A percentile compares a stretch with the other conserved stretches of the same genome.
Conservation (phyloP, 140 eudicot species). For the Cichorium intybus region DNA sequence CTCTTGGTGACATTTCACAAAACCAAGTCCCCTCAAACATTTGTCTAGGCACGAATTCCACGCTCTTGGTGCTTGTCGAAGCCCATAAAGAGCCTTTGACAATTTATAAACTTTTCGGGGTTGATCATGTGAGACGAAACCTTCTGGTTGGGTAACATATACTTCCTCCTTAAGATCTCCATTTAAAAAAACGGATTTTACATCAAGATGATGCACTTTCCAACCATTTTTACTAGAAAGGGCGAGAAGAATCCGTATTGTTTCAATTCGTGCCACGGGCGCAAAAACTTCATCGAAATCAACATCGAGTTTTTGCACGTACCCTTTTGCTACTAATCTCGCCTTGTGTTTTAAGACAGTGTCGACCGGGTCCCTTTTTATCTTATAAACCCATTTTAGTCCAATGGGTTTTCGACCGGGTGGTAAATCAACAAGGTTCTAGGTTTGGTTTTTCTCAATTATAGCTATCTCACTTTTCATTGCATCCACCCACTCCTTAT, state of each 20-base stretch:
- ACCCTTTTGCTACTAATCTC: not conserved
- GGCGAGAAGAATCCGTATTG: no score
- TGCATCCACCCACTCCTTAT: no score
- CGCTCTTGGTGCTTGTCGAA: not conserved
- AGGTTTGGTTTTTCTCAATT: not conserved
- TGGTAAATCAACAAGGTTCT: not conserved
- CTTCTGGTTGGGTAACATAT: no score
- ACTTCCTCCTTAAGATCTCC: no score
- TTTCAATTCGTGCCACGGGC: no score
- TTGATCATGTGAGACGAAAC: not conserved
- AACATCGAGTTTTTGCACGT: not conserved
- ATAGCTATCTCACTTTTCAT: no score
- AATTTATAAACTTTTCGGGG: not conserved
- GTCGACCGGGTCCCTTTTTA: not conserved
- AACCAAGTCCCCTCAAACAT: not conserved
- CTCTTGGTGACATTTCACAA: not conserved
- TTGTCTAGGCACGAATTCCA: no score
- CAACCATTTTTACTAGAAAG: no score
- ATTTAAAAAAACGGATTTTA: no score
- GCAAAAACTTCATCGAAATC: no score
- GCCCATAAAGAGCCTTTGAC: not conserved
- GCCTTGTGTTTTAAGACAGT: no score
- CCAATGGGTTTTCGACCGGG: not conserved
- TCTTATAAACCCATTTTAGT: not conserved
- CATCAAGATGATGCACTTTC: no score